phyloP scores from a whole-genome alignment of 169 alveolate species.

The Miamiensis avidus region DNA sequence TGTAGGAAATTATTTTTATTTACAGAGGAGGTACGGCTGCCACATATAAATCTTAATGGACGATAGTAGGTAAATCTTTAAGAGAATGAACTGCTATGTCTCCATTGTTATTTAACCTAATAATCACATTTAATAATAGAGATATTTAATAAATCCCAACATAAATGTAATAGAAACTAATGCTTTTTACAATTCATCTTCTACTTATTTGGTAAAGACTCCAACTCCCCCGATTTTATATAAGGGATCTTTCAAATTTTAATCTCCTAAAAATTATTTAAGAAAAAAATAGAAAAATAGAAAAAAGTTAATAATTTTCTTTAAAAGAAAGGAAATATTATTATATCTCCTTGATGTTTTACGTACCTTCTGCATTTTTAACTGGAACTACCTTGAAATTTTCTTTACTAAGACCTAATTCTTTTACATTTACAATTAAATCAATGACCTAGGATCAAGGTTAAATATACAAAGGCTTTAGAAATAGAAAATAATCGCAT shows the following conservation, averaged over 20 bases:
- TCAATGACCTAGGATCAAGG: slow-evolving; percentile 12
- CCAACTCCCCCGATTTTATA: slow-evolving; percentile 59
- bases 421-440: slow-evolving; percentile 13
- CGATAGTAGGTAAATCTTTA: slow-evolving; percentile 66
- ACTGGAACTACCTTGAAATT: slow-evolving; percentile 34
- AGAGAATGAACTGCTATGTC: slow-evolving; percentile 67
- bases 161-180: too few relatives aligned
- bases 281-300: not conserved
- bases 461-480: too few relatives aligned
- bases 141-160: too few relatives aligned
- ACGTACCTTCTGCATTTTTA: slow-evolving; percentile 37
- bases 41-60: slow-evolving; percentile 24
- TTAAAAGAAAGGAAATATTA: too few relatives aligned
- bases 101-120: slow-evolving; percentile 41
- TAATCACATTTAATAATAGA: not conserved
- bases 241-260: slow-evolving; percentile 51
- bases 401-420: slow-evolving; percentile 17
- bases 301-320: not conserved
- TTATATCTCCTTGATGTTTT: too few relatives aligned
- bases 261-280: slow-evolving; percentile 50
- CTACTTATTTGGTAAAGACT: slow-evolving; percentile 56
- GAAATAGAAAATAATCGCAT: too few relatives aligned
- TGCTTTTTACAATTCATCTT: slow-evolving; percentile 38
- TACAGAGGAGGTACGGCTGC: slow-evolving; percentile 58
- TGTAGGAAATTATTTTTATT: not conserved